These are phyloP conservation scores for Hibiscus trionum DNA, from an alignment of 345 rosid genomes.

Conservation along the genomic window DNA sequence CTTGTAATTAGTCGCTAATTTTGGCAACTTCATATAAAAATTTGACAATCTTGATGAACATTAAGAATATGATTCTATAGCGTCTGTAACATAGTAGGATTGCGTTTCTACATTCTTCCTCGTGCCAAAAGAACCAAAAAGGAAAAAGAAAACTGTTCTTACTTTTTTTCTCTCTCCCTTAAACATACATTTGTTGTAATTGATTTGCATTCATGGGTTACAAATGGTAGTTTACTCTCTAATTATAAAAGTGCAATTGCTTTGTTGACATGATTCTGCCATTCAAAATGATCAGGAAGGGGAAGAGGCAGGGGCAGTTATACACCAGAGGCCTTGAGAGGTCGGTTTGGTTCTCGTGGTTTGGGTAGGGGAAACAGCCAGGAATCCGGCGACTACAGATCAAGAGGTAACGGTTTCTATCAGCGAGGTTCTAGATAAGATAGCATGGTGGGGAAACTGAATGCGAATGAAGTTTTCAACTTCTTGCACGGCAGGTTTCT, in stretches of 20 bases:
- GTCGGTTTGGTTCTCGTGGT: constrained; percentile 48
- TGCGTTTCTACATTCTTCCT: neutral
- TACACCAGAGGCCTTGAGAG: constrained; percentile 60
- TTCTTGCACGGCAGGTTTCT: neutral
- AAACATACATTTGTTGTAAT: too few relatives aligned
- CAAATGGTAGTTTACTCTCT: neutral
- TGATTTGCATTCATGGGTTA: neutral
- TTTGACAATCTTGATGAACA: neutral
- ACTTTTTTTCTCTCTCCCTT: too few relatives aligned
- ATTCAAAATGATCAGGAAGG: constrained; percentile 36
- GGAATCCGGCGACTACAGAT: constrained; percentile 59
- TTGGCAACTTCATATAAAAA: neutral
- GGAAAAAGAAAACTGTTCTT: neutral
- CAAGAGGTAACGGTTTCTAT: constrained; percentile 63
- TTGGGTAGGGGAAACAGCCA: constrained; percentile 57
- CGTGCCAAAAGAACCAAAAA: neutral
- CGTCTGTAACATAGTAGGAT: neutral
- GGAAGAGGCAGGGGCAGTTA: constrained; percentile 75
- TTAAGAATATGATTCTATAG: neutral
- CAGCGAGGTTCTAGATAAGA: constrained; percentile 42
- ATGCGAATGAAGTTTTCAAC: neutral
- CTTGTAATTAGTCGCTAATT: neutral
- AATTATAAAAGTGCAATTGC: neutral
- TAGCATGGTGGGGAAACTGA: neutral
- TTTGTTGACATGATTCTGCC: neutral